These are phyloP conservation scores for Magnolia kwangsiensis DNA, from an alignment of 164 flowering plant species.

Conservation along the genomic window DNA sequence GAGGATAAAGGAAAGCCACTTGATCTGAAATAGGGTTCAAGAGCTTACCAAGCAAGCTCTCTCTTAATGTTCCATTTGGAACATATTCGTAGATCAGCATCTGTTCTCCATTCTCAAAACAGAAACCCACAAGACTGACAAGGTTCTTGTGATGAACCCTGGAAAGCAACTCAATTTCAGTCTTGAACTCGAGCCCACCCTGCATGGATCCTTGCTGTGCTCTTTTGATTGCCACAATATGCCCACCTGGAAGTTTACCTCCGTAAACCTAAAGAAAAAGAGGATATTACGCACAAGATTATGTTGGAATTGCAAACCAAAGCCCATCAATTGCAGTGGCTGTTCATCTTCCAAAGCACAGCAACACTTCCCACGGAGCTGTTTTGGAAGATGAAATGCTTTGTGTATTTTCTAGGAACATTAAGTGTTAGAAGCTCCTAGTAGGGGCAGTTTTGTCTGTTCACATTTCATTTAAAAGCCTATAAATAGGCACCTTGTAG, in stretches of 20 bases:
- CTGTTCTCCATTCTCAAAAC: conserved; percentile 76
- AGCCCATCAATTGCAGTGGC: too few relatives aligned
- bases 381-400: too few relatives aligned
- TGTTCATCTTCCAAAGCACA: too few relatives aligned
- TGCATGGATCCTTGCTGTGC: conserved; percentile 71
- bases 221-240: conserved; percentile 63
- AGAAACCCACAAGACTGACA: conserved; percentile 60
- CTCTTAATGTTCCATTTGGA: conserved; percentile 63
- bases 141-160: conserved; percentile 80
- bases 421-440: too few relatives aligned
- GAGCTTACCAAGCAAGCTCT: conserved; percentile 50
- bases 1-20: background rate
- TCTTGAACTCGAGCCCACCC: conserved; percentile 72
- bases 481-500: too few relatives aligned
- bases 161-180: conserved; percentile 68
- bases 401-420: too few relatives aligned
- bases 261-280: conserved; percentile 45
- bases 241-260: conserved; percentile 50
- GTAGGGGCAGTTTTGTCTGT: too few relatives aligned
- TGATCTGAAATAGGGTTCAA: background rate
- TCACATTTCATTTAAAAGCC: too few relatives aligned
- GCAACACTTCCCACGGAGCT: too few relatives aligned
- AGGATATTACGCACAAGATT: background rate
- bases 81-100: conserved; percentile 65
- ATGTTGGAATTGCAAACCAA: too few relatives aligned